Evolutionary conservation across 495 filamentous ascomycete genomes (phyloP), one percentile per base, ranked within the genome.

Genomic region (Neurospora cerealis): DNA sequence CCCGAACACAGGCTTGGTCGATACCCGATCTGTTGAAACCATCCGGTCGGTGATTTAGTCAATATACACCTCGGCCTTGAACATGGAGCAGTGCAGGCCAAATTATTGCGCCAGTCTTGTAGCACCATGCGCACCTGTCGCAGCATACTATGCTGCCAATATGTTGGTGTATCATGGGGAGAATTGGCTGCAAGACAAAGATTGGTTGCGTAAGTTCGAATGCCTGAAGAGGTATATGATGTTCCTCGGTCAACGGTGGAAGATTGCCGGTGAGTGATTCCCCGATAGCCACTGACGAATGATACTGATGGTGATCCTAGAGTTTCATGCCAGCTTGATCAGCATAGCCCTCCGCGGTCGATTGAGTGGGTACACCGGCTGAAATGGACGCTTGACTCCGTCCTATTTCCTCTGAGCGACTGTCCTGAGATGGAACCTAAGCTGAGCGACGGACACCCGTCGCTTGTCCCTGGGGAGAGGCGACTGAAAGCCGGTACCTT

Each of bases 81-180:
- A 74, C 17, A 39, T 73, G 3, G 72, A 71, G 34, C 37, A 74
- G 17, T 70, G 40, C 34, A 37, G 70, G 10, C 40, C 69, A 24
- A 36, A 62, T 8, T 72, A 78, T 21, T 37, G 10, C 36, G 48
- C 41, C 19, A 78, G 77, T 13, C 40, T 8, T 11, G 48, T 80
- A 13, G 73, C 75, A 6, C 77, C 80, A 4, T 78, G 70, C 46
- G 75, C 74, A 54, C 79, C 77, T 0, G 75, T 80, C 54, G 70
- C 76, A 34, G 73, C 78, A 44, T 78, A 77, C 40, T 75, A 78
- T 37, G 80, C 79, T 4, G 41, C 74, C 3, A 69, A 74, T 39
- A 34, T 81, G 75, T 73, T 81, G 70, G 76, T 81, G 3, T 73
- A 71, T 11, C 77, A 79, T 38, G 80, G 77, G 11, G 62, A 75